Evolutionary conservation across 2,329 filamentous ascomycete species (phyloP), one percentile per base, ranked within the genome.

Genomic region (Epicoccum nigrum): DNA sequence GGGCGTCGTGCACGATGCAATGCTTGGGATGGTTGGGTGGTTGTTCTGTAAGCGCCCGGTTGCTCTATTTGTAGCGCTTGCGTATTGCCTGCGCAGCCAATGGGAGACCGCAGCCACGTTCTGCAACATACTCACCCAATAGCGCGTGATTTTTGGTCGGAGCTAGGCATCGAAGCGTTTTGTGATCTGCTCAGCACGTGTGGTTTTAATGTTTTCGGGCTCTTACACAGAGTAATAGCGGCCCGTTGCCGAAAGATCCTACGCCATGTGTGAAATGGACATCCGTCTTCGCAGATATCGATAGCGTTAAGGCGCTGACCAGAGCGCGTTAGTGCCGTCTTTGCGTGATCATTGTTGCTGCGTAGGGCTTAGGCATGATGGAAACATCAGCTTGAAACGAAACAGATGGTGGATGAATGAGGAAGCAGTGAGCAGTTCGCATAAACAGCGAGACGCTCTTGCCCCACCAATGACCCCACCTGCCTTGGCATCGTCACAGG

Each of bases 11-110:
- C 45, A 64, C 64, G 60, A 51, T 57, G 58, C 52, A 52, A 46
- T 56, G 58, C 49, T 55, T 53, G 46, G 56, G 54, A 55, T 67
- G 67, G 67, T 71, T 71, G 68, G 67, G 48, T 58, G 59, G 56
- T 63, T 51, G 46, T 45, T 25, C 48, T 68, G 55, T 64, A 70
- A 69, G 65, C 68, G 68, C 69, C 65, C 58, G 60, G 62, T 43
- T 55, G 54, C 56, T 56, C 56, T 71, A 69, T 67, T 69, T 63
- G 51, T 40, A 60, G 67, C 62, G 55, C 58, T 58, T 56, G 54
- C 45, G 54, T 57, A 51, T 55, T 56, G 52, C 46, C 35, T 5
- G 8, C 15, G 33, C 27, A 54, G 43, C 69, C 69, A 72, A 72
- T 72, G 34, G 51, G 31, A 7, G 16, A 31, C 52, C 58, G 11